Base-by-base conservation (phyloP, 805 yeast genomes). In the Hemisphaericaspora nanyangensis region DNA sequence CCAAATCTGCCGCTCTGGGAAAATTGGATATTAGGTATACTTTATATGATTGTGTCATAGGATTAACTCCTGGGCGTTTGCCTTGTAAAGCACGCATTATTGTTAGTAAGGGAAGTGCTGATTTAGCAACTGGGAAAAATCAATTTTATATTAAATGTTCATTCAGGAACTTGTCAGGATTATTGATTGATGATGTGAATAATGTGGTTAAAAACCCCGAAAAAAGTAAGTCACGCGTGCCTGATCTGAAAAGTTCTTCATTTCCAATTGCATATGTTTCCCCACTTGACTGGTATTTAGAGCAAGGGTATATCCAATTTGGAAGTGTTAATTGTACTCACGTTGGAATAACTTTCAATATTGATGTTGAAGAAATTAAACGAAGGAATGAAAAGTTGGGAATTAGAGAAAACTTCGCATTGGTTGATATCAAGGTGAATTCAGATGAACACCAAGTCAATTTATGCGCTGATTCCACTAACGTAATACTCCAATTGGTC, bases 381-480 rank as follows among this genome's bases (percentile, higher is more conserved):
- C 25, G 39, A 31, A 44, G 42, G 47, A 56, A 40, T 35, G 46
- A 42, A 15, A 39, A 37, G n/a, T 38, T 55, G 13, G 55, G 55
- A 2, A 48, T 56, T 5, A 32, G 45, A 11, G 58, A 52, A 12
- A 50, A 47, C 31, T 31, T 53, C 17, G 49, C 75, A 0, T 31
- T 61, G 1, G 38, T 74, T 2, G 77, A 72, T 35, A 32, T 80
- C 22, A 74, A 72, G 34, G 51, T 80, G 7, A 70, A 69, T 37
- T 46, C 77, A 6, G 85, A 78, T 40, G 62, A 63, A 13, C 55
- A 74, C 12, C 66, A 62, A 16, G 33, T 82, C 1, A 80, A 79
- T 18, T 42, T 82, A 3, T 89, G 96, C 63, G 91, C 96, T 1
- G 98, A 90, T 55, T 87, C 96, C 0, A 72, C 80, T 0, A 83